Evolutionary conservation across 2,329 filamentous ascomycete genomes (phyloP), one percentile per base, ranked within the genome.

Genomic region (Phaeomoniella chlamydospora): DNA sequence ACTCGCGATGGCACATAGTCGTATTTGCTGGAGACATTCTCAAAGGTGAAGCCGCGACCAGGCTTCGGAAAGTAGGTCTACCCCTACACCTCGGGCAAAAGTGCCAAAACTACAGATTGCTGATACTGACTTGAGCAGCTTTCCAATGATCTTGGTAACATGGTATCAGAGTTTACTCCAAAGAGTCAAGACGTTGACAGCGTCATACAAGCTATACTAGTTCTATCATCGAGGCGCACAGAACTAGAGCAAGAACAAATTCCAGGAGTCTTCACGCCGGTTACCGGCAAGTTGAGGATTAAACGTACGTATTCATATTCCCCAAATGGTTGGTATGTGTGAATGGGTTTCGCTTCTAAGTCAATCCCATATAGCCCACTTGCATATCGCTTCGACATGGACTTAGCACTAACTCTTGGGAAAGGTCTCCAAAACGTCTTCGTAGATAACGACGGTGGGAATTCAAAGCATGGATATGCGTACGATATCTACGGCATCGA

Each of bases 341-440:
- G n/a, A n/a, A n/a, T n/a, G n/a, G n/a, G n/a, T 26, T n/a, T 26
- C 22, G 9, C n/a, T n/a, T 26, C 22, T 26, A n/a, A 9, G 9
- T 13, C 15, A 33, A 10, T 13, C 33, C 4, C 4, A n/a, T 31
- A 32, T 15, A 13, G 16, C 12, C 13, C 17, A 29, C 29, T 34
- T 34, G 13, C 5, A 17, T 19, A 3, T 15, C 30, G 9, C 12
- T 36, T 12, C n/a, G n/a, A n/a, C n/a, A n/a, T n/a, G n/a, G n/a
- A n/a, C n/a, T n/a, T n/a, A n/a, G n/a, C n/a, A n/a, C n/a, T n/a
- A n/a, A n/a, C n/a, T n/a, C n/a, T n/a, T n/a, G n/a, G n/a, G n/a
- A 2, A 31, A 73, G 74, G 70, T 47, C 48, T 76, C 0, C 66
- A 73, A 43, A 77, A 77, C 41, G 61, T 69, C 1, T 77, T 67